Evolutionary conservation across 257 asterid genomes (phyloP), one percentile per base, ranked within the genome.

Genomic region (Solanum virginianum): DNA sequence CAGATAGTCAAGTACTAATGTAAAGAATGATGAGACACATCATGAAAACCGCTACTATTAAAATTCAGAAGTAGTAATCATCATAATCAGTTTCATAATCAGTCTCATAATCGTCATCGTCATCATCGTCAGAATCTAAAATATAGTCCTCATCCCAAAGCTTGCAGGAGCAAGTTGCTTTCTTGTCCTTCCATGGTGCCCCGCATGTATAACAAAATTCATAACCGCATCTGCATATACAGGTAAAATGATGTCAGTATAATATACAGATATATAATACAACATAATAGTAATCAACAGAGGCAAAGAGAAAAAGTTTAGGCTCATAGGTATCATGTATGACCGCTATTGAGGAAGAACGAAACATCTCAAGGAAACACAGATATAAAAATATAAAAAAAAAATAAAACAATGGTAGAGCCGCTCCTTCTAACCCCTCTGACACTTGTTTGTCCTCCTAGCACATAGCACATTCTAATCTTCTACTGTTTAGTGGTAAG

Each of bases 181-280:
- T 87, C 85, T 87, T 90, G 57, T 87, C 53, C 81, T 81, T 74
- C 91, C 92, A 86, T 24, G 85, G 84, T 56, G 89, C 89, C 80
- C 92, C 90, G 51, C 91, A 90, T 10, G 84, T 53, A 83, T 90
- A 90, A 83, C 92, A 90, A 62, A 90, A 90, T 83, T 90, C 91
- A n/a, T 91, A 88, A 10, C 97, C 95, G 66, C 97, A 94, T 87
- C 96, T 92, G 89, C 86, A 80, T 5, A 80, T 57, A 26, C 45
- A 86, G 70, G 65, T 36, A 8, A 26, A 84, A 68, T 55, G 36
- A 51, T 49, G 82, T 77, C 5, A 75, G n/a, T 12, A 5, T 1
- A 22, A 12, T 47, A 72, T 10, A 47, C 54, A 26, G 29, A 26
- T 26, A 45, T 3, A 74, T 8, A 49, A 22, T 47, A n/a, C 20